Percentiles rank a stretch among this genome's conserved stretches.
Conservation (phyloP, 1,284 basidiomycete species). For the Coniferiporia weirii region DNA sequence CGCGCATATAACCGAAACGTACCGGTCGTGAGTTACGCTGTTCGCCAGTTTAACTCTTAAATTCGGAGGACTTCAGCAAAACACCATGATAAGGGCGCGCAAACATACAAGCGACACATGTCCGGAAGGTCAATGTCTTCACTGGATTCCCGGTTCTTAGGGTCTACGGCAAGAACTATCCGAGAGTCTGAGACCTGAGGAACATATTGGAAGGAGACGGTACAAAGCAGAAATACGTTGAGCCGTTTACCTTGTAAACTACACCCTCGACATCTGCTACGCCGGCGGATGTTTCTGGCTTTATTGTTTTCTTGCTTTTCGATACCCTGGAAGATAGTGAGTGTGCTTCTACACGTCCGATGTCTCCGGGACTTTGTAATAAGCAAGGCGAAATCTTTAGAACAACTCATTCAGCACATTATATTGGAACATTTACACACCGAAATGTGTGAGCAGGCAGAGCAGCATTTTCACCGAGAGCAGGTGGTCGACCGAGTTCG, state of each 20-base stretch:
- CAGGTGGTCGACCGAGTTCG: constrained; percentile 79
- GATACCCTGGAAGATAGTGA: constrained; percentile 30
- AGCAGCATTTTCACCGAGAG: constrained; percentile 64
- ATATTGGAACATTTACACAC: constrained; percentile 29
- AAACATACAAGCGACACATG: constrained; percentile 57
- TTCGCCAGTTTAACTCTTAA: constrained; percentile 82
- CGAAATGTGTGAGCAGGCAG: constrained; percentile 87
- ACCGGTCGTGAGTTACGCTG: constrained; percentile 88
- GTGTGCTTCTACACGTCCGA: constrained; percentile 79
- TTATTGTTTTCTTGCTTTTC: constrained; percentile 41
- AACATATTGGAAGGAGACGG: not conserved
- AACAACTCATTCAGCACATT: not conserved
- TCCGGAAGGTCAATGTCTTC: constrained; percentile 79
- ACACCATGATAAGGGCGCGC: not conserved
- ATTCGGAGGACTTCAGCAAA: not conserved
- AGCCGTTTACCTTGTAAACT: constrained; percentile 64
- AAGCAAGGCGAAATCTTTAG: not conserved
- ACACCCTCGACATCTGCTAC: constrained; percentile 55
- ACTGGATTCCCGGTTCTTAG: constrained; percentile 42
- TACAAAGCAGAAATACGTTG: not conserved
- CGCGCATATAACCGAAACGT: constrained; percentile 13
- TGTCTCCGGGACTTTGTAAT: constrained; percentile 49
- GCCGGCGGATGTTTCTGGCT: constrained; percentile 18
- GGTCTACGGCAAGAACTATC: constrained; percentile 72
- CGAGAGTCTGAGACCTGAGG: constrained; percentile 67